These are phyloP conservation scores for Coemansia sp. DNA, from an alignment of 192 early-diverging fungal genomes.

Conservation along the genomic window DNA sequence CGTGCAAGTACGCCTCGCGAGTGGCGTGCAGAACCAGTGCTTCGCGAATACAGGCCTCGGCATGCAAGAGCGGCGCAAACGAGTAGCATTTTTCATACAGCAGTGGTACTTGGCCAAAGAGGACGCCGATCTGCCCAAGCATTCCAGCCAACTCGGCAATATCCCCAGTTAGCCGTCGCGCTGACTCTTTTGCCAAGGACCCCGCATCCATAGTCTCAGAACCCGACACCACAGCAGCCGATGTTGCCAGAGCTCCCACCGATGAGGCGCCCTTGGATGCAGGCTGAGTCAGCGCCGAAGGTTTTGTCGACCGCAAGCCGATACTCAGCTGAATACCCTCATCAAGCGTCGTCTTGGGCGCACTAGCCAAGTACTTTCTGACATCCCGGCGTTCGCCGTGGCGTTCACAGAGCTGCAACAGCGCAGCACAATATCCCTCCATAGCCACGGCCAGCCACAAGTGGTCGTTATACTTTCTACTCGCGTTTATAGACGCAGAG, in stretches of 20 bases:
- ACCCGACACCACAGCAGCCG: neutral
- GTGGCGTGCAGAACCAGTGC: conserved; percentile 43
- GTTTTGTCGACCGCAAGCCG: neutral
- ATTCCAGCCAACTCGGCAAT: conserved; percentile 2
- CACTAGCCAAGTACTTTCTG: conserved; percentile 1
- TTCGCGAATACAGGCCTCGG: conserved; percentile 51
- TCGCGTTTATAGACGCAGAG: conserved; percentile 33
- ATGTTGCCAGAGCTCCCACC: neutral
- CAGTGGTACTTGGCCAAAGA: conserved; percentile 42
- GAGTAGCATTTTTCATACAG: conserved; percentile 45
- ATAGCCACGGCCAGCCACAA: conserved; percentile 55
- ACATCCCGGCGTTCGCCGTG: conserved; percentile 21
- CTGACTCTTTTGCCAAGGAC: neutral
- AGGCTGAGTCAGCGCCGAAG: neutral
- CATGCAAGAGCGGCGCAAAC: conserved; percentile 48
- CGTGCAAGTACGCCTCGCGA: conserved; percentile 27
- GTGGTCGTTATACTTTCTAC: conserved; percentile 32
- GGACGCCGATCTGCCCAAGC: conserved; percentile 15
- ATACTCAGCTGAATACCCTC: neutral
- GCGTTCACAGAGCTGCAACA: conserved; percentile 42
- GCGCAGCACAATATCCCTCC: conserved; percentile 56
- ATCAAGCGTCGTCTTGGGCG: conserved; percentile 3
- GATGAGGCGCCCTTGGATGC: neutral
- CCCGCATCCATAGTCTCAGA: neutral
- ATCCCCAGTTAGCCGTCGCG: neutral